A percentile compares a stretch with the other conserved stretches of the same genome.
These are phyloP conservation scores for Ceratocystis eucalypticola DNA, from an alignment of 2,329 filamentous ascomycete species.

Conservation along the genomic window DNA sequence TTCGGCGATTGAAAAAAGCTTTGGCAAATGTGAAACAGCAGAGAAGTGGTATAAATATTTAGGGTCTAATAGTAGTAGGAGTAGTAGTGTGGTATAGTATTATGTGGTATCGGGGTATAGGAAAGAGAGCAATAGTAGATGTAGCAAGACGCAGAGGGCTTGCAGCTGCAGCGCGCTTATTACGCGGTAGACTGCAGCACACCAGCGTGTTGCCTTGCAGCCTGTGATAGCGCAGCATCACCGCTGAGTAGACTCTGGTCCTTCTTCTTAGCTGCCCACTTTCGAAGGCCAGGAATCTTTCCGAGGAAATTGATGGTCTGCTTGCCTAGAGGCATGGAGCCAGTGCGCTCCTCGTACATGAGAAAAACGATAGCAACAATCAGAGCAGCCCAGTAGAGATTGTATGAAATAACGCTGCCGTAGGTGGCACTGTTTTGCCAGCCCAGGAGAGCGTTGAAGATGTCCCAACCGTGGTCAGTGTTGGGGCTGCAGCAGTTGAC, in stretches of 20 bases:
- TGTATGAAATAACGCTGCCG: conserved; percentile 66
- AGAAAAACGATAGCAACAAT: conserved; percentile 47
- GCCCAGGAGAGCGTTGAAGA: conserved; percentile 59
- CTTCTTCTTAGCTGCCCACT: conserved; percentile 17
- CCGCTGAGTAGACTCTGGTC: conserved; percentile 10
- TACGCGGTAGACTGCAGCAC: conserved; percentile 3
- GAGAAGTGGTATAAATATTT: neutral
- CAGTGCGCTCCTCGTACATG: conserved; percentile 46
- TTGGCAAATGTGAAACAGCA: neutral
- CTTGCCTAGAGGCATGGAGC: conserved; percentile 30
- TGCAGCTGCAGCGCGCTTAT: neutral
- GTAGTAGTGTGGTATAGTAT: neutral
- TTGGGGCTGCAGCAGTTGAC: conserved; percentile 58
- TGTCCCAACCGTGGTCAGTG: conserved; percentile 54
- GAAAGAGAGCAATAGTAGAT: too few species aligned
- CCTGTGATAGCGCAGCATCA: conserved; percentile 14
- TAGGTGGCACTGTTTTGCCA: conserved; percentile 67
- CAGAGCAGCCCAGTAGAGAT: conserved; percentile 62
- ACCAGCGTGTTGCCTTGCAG: conserved; percentile 7
- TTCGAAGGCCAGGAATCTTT: conserved; percentile 17
- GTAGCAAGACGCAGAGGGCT: neutral
- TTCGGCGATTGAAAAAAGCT: neutral
- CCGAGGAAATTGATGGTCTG: conserved; percentile 6
- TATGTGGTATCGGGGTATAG: neutral
- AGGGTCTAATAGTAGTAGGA: neutral